Evolutionary conservation across 345 rosid species (phyloP).

Genomic region (Bruguiera sexangula): DNA sequence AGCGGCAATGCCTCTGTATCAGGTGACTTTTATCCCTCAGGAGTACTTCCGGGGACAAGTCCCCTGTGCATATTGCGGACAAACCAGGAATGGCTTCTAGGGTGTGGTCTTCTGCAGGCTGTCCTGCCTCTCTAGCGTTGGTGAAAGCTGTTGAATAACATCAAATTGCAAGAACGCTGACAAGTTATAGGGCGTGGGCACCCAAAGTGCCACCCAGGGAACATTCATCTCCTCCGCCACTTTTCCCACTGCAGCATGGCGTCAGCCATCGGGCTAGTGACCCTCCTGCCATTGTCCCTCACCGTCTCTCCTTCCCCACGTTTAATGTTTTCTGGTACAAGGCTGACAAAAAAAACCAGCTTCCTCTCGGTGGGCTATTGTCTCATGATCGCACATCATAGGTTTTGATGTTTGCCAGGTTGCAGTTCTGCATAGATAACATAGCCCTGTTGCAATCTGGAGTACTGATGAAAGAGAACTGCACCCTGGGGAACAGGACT

Average conservation of each 20-base stretch:
- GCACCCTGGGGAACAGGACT: not conserved
- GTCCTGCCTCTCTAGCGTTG: not conserved
- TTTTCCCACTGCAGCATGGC: not conserved
- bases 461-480: conserved; percentile 2
- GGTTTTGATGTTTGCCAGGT: not conserved
- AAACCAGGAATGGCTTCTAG: conserved; percentile 7
- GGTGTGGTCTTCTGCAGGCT: too few species aligned
- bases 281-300: not conserved
- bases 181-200: not conserved
- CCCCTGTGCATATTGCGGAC: not conserved
- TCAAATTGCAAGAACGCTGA: not conserved
- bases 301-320: not conserved
- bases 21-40: too few species aligned
- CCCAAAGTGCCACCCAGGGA: conserved; percentile 5
- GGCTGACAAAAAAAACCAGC: too few species aligned
- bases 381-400: not conserved
- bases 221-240: conserved; percentile 6
- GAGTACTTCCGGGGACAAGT: not conserved
- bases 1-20: not conserved
- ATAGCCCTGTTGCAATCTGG: not conserved
- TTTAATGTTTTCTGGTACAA: not conserved
- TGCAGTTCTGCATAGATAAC: not conserved
- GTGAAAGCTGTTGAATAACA: not conserved
- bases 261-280: not conserved
- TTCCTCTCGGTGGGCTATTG: too few species aligned